Base-by-base conservation (phyloP, 2,329 filamentous ascomycete genomes). In the Fusarium tricinctum region DNA sequence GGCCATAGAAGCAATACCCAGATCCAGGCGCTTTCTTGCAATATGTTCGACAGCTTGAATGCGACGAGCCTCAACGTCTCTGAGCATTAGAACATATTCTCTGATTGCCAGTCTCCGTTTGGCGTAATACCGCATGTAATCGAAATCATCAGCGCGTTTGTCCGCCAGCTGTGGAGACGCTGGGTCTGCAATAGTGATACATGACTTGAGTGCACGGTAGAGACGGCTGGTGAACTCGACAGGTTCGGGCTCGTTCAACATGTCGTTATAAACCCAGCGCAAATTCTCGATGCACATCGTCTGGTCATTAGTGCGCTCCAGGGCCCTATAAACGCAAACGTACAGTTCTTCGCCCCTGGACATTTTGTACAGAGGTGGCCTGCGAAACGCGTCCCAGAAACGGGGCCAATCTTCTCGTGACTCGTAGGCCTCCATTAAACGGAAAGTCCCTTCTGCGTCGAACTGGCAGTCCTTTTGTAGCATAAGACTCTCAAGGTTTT, bases 331-430 rank as follows among this genome's bases (percentile, higher is more conserved):
- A 26, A 89, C 78, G 33, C 84, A 78, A 5, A 79, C 76, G 73
- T 92, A 92, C 66, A 90, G 80, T 17, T 75, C 74, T n/a, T 79
- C 72, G 0, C 85, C 83, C 20, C 89, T 85, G 2, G 81, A 70
- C 10, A 77, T 73, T 39, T 82, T 77, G 68, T 84, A 83, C 40
- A 84, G 81, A 15, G 88, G 78, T 6, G 87, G 83, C 57, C 83
- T 81, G 55, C 84, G 83, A 82, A 90, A 92, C 12, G 83, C 73
- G 20, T 86, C 81, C 88, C 88, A 91, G 71, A 92, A 88, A 8
- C 80, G 79, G 17, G 82, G 75, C 83, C 87, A 90, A 67, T 88
- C 79, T 19, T 75, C 72, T 60, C 81, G 81, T 20, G 70, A 66
- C 7, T 85, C 81, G 65, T 88, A 85, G 2, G 81, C 78, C 5